Evolutionary conservation across 2,329 filamentous ascomycete genomes (phyloP).

Genomic region (Thielaviopsis cerberus): DNA sequence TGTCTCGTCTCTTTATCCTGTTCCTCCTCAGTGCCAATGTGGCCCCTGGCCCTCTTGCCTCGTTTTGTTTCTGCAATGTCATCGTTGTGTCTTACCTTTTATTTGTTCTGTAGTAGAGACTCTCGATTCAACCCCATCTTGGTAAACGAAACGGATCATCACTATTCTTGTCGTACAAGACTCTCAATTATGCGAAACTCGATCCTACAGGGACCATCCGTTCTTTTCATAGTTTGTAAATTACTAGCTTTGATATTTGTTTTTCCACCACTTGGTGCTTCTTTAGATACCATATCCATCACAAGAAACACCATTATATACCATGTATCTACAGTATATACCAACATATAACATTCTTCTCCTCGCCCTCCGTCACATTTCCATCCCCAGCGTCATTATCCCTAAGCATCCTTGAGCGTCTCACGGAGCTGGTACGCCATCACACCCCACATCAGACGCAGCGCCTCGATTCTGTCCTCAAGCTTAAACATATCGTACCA

Average conservation of each 20-base stretch:
- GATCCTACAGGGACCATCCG: neutral
- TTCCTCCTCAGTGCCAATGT: too few species aligned
- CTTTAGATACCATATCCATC: neutral
- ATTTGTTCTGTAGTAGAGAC: neutral
- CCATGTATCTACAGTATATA: neutral
- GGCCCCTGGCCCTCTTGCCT: too few species aligned
- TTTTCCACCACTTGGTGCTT: neutral
- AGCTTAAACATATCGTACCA: conserved; percentile 43
- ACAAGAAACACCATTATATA: neutral
- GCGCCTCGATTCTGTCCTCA: conserved; percentile 35
- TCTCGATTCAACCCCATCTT: neutral
- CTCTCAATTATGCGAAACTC: neutral
- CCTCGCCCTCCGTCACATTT: neutral
- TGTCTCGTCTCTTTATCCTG: too few species aligned
- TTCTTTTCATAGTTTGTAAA: neutral
- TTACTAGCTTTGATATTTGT: neutral
- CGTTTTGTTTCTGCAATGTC: too few species aligned
- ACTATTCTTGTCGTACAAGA: neutral
- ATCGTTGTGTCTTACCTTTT: neutral
- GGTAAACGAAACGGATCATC: too few species aligned
- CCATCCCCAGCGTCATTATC: neutral
- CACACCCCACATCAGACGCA: conserved; percentile 39
- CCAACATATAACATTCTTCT: neutral
- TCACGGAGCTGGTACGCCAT: conserved; percentile 42
- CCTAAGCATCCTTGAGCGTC: conserved; percentile 4